These are phyloP conservation scores for Phytopythium aichiense DNA, from an alignment of 352 stramenopile genomes.

Conservation along the genomic window DNA sequence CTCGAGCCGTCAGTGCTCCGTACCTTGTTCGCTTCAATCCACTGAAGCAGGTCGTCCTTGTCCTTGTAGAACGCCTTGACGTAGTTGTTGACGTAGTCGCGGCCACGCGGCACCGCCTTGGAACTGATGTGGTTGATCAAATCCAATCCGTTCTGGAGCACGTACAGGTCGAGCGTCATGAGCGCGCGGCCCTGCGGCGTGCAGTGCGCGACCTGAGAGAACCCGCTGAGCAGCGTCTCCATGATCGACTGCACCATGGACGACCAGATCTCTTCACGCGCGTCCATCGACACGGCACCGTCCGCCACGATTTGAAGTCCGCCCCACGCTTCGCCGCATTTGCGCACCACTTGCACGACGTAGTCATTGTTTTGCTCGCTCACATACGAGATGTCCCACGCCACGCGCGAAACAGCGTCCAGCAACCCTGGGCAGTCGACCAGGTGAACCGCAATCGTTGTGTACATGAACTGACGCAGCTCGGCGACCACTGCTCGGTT, in stretches of 20 bases:
- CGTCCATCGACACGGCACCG: slow-evolving; percentile 57
- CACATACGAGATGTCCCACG: slow-evolving; percentile 67
- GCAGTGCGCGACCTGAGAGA: slow-evolving; percentile 86
- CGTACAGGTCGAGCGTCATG: slow-evolving; percentile 96
- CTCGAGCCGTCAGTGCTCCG: not conserved
- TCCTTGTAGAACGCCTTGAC: slow-evolving; percentile 90
- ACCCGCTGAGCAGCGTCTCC: slow-evolving; percentile 89
- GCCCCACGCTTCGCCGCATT: slow-evolving; percentile 79
- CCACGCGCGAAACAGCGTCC: slow-evolving; percentile 38
- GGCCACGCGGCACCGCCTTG: slow-evolving; percentile 36
- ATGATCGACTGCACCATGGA: slow-evolving; percentile 84
- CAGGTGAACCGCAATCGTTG: slow-evolving; percentile 36
- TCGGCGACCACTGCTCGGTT: slow-evolving; percentile 46
- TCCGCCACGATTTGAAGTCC: slow-evolving; percentile 63
- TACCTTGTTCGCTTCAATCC: slow-evolving; percentile 77
- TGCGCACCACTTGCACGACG: slow-evolving; percentile 70
- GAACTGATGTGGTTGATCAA: slow-evolving; percentile 78
- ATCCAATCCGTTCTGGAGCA: slow-evolving; percentile 81
- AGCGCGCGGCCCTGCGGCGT: slow-evolving; percentile 93
- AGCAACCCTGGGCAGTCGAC: slow-evolving; percentile 43
- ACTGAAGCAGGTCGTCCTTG: slow-evolving; percentile 78
- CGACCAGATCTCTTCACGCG: slow-evolving; percentile 75
- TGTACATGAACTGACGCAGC: slow-evolving; percentile 63
- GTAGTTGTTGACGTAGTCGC: slow-evolving; percentile 75
- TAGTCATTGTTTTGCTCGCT: slow-evolving; percentile 77